Percentiles rank a stretch among this genome's conserved stretches.
These are phyloP conservation scores for Fusarium cyanostomum DNA, from an alignment of 2,329 filamentous ascomycete genomes.

Conservation along the genomic window DNA sequence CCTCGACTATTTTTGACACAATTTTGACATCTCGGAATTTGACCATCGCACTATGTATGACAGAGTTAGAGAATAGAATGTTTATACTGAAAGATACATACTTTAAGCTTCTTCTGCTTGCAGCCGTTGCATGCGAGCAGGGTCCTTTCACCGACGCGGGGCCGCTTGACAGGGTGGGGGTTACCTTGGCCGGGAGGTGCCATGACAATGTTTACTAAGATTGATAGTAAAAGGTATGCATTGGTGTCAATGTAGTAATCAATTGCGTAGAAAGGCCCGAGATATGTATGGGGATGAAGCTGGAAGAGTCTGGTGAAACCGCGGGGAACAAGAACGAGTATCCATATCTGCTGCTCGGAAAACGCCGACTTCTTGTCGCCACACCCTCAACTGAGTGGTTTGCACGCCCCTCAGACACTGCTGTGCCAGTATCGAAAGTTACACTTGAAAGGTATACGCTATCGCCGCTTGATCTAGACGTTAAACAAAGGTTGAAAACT, in stretches of 20 bases:
- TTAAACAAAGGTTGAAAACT: no score
- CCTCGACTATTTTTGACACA: slow-evolving; percentile 18
- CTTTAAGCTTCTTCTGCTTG: slow-evolving; percentile 33
- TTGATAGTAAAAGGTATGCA: neutral
- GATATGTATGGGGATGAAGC: neutral
- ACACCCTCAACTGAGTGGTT: neutral
- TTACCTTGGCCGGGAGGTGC: neutral
- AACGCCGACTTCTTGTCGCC: neutral
- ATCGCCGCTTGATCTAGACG: no score
- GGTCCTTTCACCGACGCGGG: slow-evolving; percentile 24
- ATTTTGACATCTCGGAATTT: slow-evolving; percentile 22
- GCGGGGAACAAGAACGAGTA: neutral
- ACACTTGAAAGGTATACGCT: no score
- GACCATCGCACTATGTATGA: slow-evolving; percentile 21
- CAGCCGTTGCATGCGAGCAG: slow-evolving; percentile 27
- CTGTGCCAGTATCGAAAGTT: no score
- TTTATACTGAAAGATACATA: neutral
- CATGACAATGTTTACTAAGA: neutral
- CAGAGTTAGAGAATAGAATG: neutral
- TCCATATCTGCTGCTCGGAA: neutral
- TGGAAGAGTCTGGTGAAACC: neutral
- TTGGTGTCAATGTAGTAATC: neutral
- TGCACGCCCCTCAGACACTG: no score
- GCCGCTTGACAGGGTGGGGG: slow-evolving; percentile 13
- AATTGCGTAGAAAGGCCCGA: neutral